Base-by-base conservation (phyloP, 345 rosid species). In the Pugionium dolabratum region DNA sequence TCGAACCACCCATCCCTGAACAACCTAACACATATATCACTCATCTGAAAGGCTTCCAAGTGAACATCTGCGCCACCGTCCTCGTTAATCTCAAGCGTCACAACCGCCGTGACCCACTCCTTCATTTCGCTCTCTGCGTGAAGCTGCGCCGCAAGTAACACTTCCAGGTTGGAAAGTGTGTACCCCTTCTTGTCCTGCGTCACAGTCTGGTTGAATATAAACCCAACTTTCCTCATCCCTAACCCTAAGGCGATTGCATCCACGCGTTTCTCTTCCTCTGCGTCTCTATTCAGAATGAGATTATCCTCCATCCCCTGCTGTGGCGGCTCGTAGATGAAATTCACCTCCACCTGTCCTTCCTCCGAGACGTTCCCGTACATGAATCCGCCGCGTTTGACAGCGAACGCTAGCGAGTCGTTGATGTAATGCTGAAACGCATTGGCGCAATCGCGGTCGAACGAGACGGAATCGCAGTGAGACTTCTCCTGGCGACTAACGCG, bases 1-100 rank as follows among this genome's bases (percentile, higher is more conserved):
- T 80, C 94, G 7, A 93, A 86, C 97, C 96, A 88, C 4, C 81
- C 88, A 61, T 93, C 98, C 79, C 71, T 88, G 44, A 83, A 88
- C 79, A 93, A 46, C 85, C 85, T 83, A 64, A 90, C 76, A 36
- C 96, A 94, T 80, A 86, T 82, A 75, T 90, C 97, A 74, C 97
- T 94, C 92, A 94, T 84, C 81, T 94, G 93, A 76, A 94, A 94
- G 33, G 95, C 91, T 81, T 94, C 96, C 6, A 94, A 94, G 49
- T 94, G 97, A 53, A 94, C 90, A 67, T 91, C 95, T 0, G 96
- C 91, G n/a, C 58, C 89, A 5, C 92, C 99, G 37, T 71, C 43
- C 78, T 93, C 99, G 11, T 79, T 88, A 57, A 84, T 88, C 78
- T 84, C 86, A 71, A 90, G 82, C 79, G 90, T 94, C 75, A 88